A percentile compares a stretch with the other conserved stretches of the same genome.
phyloP scores from a whole-genome alignment of 2,329 filamentous ascomycete species.

The Exophiala aquamarina region DNA sequence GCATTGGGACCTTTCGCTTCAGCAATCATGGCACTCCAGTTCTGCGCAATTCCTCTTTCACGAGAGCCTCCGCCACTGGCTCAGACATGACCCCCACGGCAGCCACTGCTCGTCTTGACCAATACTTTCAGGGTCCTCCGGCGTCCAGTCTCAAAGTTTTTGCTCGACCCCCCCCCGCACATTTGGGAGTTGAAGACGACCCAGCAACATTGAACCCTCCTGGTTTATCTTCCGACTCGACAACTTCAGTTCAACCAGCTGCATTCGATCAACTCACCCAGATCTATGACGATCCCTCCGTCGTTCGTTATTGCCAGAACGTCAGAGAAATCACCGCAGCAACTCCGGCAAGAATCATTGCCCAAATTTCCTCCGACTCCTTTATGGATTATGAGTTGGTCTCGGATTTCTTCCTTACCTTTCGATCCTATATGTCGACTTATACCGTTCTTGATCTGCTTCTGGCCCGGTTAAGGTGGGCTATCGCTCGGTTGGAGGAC shows the following conservation, averaged over 20 bases:
- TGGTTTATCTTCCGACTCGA: slow-evolving; percentile 16
- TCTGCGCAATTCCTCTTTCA: slow-evolving; percentile 77
- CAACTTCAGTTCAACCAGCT: slow-evolving; percentile 52
- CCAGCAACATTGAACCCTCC: neutral
- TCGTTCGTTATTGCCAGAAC: slow-evolving; percentile 76
- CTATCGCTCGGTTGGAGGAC: slow-evolving; percentile 75
- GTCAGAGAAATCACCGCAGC: slow-evolving; percentile 80
- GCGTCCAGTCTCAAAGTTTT: slow-evolving; percentile 22
- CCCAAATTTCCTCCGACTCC: slow-evolving; percentile 92
- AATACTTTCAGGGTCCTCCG: slow-evolving; percentile 17
- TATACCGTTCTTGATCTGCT: slow-evolving; percentile 78
- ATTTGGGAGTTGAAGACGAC: neutral
- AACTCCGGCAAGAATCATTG: slow-evolving; percentile 85
- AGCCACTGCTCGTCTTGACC: slow-evolving; percentile 14
- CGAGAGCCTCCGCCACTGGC: slow-evolving; percentile 56
- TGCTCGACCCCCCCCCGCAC: slow-evolving; percentile 10
- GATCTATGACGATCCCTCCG: slow-evolving; percentile 75
- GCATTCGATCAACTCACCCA: slow-evolving; percentile 82
- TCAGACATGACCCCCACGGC: slow-evolving; percentile 40
- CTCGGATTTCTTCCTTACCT: slow-evolving; percentile 97
- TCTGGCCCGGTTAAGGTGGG: slow-evolving; percentile 83
- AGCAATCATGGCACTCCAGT: slow-evolving; percentile 73
- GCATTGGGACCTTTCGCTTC: slow-evolving; percentile 78
- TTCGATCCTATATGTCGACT: slow-evolving; percentile 78
- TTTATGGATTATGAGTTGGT: slow-evolving; percentile 97